phyloP scores from a whole-genome alignment of 495 filamentous ascomycete species.

The Xylaria intraflava region DNA sequence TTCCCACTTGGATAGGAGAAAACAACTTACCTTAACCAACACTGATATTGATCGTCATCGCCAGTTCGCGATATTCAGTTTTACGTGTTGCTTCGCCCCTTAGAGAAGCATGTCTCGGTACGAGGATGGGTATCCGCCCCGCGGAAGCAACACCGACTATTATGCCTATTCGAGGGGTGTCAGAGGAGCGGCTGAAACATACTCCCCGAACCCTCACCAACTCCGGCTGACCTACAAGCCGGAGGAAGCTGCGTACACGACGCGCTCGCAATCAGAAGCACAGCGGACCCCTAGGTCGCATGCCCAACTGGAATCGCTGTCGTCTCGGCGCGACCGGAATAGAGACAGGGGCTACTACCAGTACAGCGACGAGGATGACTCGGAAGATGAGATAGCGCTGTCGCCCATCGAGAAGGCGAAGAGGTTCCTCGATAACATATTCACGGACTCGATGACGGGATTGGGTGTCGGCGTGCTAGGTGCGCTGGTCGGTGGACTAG shows the following conservation, averaged over 20 bases:
- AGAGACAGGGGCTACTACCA: conserved; percentile 5
- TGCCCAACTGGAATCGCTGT: conserved; percentile 20
- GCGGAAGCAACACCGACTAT: conserved; percentile 4
- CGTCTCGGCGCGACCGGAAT: conserved; percentile 7
- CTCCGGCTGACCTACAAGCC: conserved; percentile 24
- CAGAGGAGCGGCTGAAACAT: neutral
- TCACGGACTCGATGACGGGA: conserved; percentile 33
- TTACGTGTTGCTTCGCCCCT: neutral
- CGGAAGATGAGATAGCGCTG: conserved; percentile 11
- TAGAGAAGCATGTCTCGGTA: conserved; percentile 23
- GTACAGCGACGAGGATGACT: conserved; percentile 12
- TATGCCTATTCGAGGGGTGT: conserved; percentile 13
- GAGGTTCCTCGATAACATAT: conserved; percentile 25
- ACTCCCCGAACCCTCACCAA: conserved; percentile 11
- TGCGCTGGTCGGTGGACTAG: conserved; percentile 39
- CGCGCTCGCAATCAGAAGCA: conserved; percentile 3
- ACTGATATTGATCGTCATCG: neutral
- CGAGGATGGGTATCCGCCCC: conserved; percentile 17
- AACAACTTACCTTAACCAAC: neutral
- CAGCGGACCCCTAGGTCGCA: conserved; percentile 12
- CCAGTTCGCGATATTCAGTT: neutral
- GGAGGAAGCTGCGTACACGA: conserved; percentile 5
- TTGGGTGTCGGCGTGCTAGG: conserved; percentile 39
- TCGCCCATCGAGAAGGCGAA: conserved; percentile 25
- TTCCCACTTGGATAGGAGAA: neutral